Evolutionary conservation across 345 rosid species (phyloP), one percentile per base, ranked within the genome.

Genomic region (Populus ilicifolia): DNA sequence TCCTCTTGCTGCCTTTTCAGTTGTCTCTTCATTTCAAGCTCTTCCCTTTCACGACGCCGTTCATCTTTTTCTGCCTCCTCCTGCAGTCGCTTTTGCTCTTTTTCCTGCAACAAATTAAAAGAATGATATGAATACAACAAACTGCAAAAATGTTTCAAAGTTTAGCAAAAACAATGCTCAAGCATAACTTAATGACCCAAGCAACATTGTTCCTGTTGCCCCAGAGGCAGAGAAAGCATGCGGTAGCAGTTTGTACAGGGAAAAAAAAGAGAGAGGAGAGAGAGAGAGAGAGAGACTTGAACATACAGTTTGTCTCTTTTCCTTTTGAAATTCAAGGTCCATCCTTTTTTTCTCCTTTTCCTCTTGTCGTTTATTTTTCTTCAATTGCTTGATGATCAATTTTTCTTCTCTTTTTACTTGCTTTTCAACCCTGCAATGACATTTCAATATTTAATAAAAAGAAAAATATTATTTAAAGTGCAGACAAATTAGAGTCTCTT

Each of bases 281-380:
- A 33, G 20, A 2, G 70, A 25, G 63, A 74, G 23, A 30, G 25
- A 20, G 62, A 67, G 64, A 2, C 5, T 74, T 74, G 61, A 74
- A 77, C 89, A 75, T 75, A 93, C 97, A 67, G 56, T 83, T 85
- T 84, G 93, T 79, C 81, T 46, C 80, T 79, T 92, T 81, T 92
- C 93, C 84, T 89, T 93, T 41, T 77, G 83, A 41, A 82, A 71
- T 78, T 93, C 89, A 62, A 92, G 88, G 14, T 92, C 93, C 78
- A 87, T 82, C 84, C 84, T 90, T 85, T 84, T 96, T 83, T 88
- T 91, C 86, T 93, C 95, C 81, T 88, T 93, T 82, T 91, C 97
- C 79, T 79, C 86, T 84, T 90, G 89, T 56, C 81, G 85, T 84
- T 82, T 91, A 76, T 72, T 88, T 84, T 80, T 93, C 90, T 92